Base-by-base conservation (phyloP, 306 rosid species). In the Prunus fruticosa region DNA sequence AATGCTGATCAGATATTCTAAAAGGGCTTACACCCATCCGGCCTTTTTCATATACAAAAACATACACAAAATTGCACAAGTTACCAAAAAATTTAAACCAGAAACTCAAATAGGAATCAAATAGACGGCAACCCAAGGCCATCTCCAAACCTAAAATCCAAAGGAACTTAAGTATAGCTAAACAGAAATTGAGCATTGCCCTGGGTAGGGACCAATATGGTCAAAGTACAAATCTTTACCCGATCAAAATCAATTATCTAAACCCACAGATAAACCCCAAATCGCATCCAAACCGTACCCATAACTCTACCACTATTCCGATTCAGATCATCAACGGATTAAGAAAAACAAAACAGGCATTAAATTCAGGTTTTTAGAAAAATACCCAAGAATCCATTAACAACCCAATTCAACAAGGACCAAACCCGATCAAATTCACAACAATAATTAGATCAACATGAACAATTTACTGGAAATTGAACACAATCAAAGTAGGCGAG, bases 211-310 rank as follows among this genome's bases (percentile, higher is more conserved):
- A 45, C 16, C 77, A 73, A 23, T 27, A 72, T 4, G 76, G 41
- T 8, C 41, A 73, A 23, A 45, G 49, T 46, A 25, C 19, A 72
- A 75, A 71, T 67, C 66, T 46, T 53, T 45, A 46, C 14, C 30
- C 27, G 18, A 73, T 66, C 6, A 65, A 22, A 57, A 2, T 22
- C 10, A 54, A 71, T 7, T 66, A 70, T 71, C 18, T 47, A 63
- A 12, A 80, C 68, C 49, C 67, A 81, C 46, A 64, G 79, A 87
- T 85, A 84, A 81, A 67, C 53, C 80, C 69, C 75, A 66, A 82
- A 70, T 64, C 68, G 3, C 63, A 69, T n/a, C 72, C 77, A 52
- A 85, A 78, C 78, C 83, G 83, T 78, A 80, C 78, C 68, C 74
- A 76, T 56, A 78, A 28, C 69, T 80, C 74, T 11, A 34, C 14